Percentiles rank a stretch among this genome's conserved stretches.
These are phyloP conservation scores for Anacardium occidentale DNA, from an alignment of 345 rosid genomes.

Conservation along the genomic window DNA sequence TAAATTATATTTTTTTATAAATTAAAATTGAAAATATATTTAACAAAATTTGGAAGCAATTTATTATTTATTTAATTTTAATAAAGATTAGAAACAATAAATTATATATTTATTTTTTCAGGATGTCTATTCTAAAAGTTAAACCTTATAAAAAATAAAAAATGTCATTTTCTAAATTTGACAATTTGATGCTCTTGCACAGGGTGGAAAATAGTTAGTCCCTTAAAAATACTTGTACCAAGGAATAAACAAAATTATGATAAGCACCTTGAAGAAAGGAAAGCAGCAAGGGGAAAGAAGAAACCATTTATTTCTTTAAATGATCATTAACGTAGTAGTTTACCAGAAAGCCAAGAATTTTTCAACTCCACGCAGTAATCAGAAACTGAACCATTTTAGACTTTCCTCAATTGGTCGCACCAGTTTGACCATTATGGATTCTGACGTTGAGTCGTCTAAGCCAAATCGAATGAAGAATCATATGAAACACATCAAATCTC, in stretches of 20 bases:
- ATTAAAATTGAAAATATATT: no score
- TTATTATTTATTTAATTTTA: no score
- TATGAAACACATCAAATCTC: slow-evolving; percentile 83
- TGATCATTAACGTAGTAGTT: background rate
- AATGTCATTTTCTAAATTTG: no score
- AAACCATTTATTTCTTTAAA: background rate
- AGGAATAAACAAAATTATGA: background rate
- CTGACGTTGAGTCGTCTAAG: slow-evolving; percentile 71
- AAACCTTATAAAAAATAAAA: no score
- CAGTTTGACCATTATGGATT: slow-evolving; percentile 35
- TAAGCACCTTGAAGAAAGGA: background rate
- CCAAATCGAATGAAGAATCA: slow-evolving; percentile 95
- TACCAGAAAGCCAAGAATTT: background rate
- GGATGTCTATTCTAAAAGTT: no score
- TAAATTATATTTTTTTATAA: no score
- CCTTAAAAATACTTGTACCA: no score
- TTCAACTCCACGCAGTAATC: background rate
- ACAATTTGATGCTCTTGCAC: no score
- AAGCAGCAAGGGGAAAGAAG: background rate
- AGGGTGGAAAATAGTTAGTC: no score
- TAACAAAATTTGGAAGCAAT: background rate
- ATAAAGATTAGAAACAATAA: no score
- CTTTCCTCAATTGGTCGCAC: background rate
- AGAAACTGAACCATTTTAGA: background rate
- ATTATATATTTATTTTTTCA: no score